phyloP scores from a whole-genome alignment of 345 rosid genomes.

The Turnera subulata region DNA sequence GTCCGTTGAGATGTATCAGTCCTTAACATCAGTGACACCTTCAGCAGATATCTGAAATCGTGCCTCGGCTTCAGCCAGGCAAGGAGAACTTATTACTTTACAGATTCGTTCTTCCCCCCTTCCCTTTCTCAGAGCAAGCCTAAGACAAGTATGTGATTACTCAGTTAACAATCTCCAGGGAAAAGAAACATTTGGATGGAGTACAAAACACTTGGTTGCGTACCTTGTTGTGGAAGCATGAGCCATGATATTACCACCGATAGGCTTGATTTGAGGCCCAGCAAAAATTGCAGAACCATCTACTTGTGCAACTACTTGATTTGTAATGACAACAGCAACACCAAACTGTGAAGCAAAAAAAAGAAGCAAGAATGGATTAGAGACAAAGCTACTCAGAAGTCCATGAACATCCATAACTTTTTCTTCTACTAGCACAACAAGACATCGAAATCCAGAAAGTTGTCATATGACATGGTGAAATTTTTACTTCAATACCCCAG shows the following conservation, averaged over 20 bases:
- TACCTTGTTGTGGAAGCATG: slow-evolving; percentile 99
- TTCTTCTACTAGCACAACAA: not conserved
- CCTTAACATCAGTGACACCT: slow-evolving; percentile 86
- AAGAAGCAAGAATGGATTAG: too few relatives aligned
- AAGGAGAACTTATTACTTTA: slow-evolving; percentile 95
- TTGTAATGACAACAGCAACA: slow-evolving; percentile 89
- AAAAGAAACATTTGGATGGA: not conserved
- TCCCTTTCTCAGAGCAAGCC: slow-evolving; percentile 88
- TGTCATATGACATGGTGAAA: slow-evolving; percentile 1
- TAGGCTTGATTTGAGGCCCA: slow-evolving; percentile 97
- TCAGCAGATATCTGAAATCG: slow-evolving; percentile 80
- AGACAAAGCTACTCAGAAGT: too few relatives aligned
- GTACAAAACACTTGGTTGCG: not conserved
- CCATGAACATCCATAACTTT: too few relatives aligned
- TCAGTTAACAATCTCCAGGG: not conserved
- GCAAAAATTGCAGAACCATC: slow-evolving; percentile 94
- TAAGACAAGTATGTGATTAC: slow-evolving; percentile 14
- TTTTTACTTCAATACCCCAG: not conserved
- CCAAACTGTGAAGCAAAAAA: slow-evolving; percentile 55
- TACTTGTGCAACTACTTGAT: slow-evolving; percentile 98
- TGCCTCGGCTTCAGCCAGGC: slow-evolving; percentile 90
- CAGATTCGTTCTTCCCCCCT: slow-evolving; percentile 96
- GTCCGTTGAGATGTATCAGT: too few relatives aligned
- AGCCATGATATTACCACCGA: slow-evolving; percentile 97
- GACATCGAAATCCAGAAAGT: not conserved